Conservation (phyloP, 805 yeast genomes). For the Nakazawaea wyomingensis region DNA sequence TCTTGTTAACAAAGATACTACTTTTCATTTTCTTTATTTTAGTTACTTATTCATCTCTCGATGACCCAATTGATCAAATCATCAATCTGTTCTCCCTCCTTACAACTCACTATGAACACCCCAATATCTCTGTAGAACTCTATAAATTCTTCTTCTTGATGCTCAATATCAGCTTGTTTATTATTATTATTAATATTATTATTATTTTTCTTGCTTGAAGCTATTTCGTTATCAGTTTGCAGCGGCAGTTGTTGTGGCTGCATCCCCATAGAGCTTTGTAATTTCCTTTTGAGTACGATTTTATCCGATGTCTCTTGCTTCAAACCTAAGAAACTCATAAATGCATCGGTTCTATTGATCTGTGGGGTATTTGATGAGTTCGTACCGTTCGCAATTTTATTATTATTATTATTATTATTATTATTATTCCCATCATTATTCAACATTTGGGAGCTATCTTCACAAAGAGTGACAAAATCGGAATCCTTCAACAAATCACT, state of each 20-base stretch:
- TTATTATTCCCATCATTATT: constrained; percentile 2
- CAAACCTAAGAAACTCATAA: constrained; percentile 19
- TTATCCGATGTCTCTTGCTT: constrained; percentile 8
- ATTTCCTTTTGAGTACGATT: constrained; percentile 1
- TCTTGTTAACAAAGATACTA: background rate
- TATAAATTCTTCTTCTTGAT: constrained; percentile 3
- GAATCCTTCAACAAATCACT: constrained; percentile 20
- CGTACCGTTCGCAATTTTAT: no score
- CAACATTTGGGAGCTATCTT: background rate
- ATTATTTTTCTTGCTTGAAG: background rate
- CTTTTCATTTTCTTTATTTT: no score
- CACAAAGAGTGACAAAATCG: constrained; percentile 4
- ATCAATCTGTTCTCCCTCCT: constrained; percentile 14
- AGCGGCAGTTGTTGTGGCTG: no score
- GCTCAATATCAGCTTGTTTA: constrained; percentile 1
- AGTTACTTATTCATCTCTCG: constrained; percentile 12
- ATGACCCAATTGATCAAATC: constrained; percentile 21
- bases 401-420: no score
- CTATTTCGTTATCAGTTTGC: background rate
- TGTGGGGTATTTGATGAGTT: constrained; percentile 12
- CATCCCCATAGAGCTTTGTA: no score
- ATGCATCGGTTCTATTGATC: constrained; percentile 13
- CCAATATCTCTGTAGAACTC: constrained; percentile 20
- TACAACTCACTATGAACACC: constrained; percentile 20
- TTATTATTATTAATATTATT: background rate